phyloP scores from a whole-genome alignment of 345 rosid genomes.

The Brassica incana region DNA sequence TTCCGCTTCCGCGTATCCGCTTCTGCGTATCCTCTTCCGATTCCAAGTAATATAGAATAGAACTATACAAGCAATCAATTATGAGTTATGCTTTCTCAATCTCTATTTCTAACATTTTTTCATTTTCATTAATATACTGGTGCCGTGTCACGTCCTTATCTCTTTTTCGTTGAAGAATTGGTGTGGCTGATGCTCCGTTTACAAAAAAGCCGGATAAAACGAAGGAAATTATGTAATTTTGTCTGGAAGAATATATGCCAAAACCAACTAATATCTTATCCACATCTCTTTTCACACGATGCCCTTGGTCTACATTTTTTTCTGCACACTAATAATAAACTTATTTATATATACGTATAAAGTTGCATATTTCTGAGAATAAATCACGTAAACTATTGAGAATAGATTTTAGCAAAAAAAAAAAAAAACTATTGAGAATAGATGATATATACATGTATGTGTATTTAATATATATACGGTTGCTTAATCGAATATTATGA shows the following conservation, averaged over 20 bases:
- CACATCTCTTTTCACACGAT: conserved; percentile 27
- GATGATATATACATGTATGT: background rate
- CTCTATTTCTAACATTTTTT: conserved; percentile 1
- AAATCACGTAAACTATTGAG: background rate
- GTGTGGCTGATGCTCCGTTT: conserved; percentile 27
- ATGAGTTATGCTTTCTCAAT: conserved; percentile 2
- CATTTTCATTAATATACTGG: background rate
- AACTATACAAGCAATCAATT: background rate
- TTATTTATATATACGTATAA: background rate
- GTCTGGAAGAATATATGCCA: conserved; percentile 35
- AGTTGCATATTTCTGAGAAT: background rate
- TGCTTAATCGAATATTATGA: conserved; percentile 21
- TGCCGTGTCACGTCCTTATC: conserved; percentile 36
- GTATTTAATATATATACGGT: background rate
- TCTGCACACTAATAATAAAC: background rate
- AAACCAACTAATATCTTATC: conserved; percentile 37
- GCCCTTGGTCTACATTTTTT: conserved; percentile 25
- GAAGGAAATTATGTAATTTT: conserved; percentile 26
- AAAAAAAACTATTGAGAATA: conserved; percentile 4
- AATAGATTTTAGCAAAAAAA: too few relatives aligned
- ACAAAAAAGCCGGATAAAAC: conserved; percentile 21
- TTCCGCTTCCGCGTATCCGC: background rate
- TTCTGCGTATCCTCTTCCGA: background rate
- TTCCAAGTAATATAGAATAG: background rate
- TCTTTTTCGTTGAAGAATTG: conserved; percentile 15